Conservation (phyloP, 352 stramenopile species). For the Phytophthora multivora region DNA sequence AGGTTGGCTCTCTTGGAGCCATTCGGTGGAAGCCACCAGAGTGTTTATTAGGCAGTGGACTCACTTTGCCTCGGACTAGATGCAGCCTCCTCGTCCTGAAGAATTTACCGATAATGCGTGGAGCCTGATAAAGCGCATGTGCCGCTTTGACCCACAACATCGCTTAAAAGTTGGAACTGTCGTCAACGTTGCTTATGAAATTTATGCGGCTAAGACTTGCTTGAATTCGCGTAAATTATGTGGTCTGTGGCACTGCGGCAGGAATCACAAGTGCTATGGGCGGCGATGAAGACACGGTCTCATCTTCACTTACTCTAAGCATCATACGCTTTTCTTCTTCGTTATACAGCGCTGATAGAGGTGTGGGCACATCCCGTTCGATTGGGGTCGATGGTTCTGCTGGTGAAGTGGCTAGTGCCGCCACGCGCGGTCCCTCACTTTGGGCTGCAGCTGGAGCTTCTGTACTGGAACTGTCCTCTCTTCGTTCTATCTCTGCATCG, state of each 20-base stretch:
- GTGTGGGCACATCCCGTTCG: conserved; percentile 50
- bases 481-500: neutral
- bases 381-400: conserved; percentile 12
- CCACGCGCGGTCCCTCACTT: conserved; percentile 16
- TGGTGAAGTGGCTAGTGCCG: conserved; percentile 5
- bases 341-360: conserved; percentile 73
- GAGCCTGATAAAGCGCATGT: neutral
- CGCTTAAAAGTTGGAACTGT: too few relatives aligned
- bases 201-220: too few relatives aligned
- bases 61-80: neutral
- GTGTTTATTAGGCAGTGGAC: too few relatives aligned
- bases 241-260: conserved; percentile 21
- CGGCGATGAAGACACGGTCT: conserved; percentile 16
- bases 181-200: too few relatives aligned
- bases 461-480: neutral
- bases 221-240: neutral
- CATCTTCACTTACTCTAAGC: conserved; percentile 38
- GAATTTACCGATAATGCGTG: neutral
- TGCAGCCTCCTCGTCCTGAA: neutral
- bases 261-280: conserved; percentile 23
- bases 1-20: too few relatives aligned
- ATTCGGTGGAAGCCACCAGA: too few relatives aligned
- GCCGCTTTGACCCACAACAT: neutral
- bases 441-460: conserved; percentile 1
- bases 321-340: conserved; percentile 75